Evolutionary conservation across 73 alveolate genomes (phyloP).

Genomic region (Tetrahymena malaccensis): DNA sequence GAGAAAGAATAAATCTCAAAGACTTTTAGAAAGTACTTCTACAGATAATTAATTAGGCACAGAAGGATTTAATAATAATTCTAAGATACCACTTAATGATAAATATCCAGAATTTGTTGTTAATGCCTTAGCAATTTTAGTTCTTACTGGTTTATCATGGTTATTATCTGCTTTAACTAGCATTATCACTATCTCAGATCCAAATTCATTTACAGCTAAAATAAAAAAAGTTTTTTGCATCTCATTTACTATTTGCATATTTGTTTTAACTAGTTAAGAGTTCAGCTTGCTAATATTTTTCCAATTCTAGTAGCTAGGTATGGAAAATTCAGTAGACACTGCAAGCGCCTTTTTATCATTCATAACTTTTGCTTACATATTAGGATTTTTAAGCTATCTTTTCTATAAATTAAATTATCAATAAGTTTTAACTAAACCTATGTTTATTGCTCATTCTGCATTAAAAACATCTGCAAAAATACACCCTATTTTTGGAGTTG

Average conservation of each 20-base stretch:
- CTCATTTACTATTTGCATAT: not conserved
- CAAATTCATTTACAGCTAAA: not conserved
- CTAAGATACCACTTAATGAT: not conserved
- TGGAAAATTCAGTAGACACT: not conserved
- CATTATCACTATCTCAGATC: not conserved
- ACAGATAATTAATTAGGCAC: not conserved
- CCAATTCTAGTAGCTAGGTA: not conserved
- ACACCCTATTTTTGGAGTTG: not conserved
- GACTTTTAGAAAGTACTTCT: not conserved
- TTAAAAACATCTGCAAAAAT: not conserved
- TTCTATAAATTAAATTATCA: not conserved
- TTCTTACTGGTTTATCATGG: not conserved
- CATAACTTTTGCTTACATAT: not conserved
- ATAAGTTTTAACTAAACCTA: not conserved
- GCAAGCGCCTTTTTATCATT: not conserved
- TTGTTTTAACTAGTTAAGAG: not conserved
- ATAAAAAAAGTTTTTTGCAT: not conserved
- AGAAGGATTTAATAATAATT: not conserved
- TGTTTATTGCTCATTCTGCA: not conserved
- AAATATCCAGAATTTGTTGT: not conserved
- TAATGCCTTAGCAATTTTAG: not conserved
- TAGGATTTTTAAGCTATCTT: not conserved
- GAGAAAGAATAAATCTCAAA: not conserved
- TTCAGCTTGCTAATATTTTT: not conserved
- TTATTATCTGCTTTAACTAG: not conserved